Base-by-base conservation (phyloP, 495 filamentous ascomycete genomes). In the Neurospora sublineolata region DNA sequence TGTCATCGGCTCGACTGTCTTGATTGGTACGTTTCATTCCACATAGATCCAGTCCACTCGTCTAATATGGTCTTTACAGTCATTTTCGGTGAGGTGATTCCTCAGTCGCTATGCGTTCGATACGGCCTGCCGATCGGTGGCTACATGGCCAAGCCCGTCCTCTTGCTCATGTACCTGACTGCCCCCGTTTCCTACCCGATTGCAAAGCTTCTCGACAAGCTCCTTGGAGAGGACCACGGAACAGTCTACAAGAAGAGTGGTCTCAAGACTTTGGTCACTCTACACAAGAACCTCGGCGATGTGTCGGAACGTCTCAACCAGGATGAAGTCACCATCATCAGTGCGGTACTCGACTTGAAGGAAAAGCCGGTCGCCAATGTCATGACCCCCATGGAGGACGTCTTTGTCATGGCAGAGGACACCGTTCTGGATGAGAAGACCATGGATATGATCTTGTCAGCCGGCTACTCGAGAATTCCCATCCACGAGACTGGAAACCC, bases 301-400 rank as follows among this genome's bases (percentile, higher is more conserved):
- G 91, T 90, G 33, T 92, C 91, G 23, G 92, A 98, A 77, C 90
- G 97, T 71, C 86, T 99, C 37, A 97, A 97, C 77, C 90, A 97
- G 73, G 95, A 99, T 77, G 95, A 99, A 82, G 95, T 98, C 74
- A 98, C 94, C 64, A 99, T 99, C 78, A 99, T 99, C 77, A 96
- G 91, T 73, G 94, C 94, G 33, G 96, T 98, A 20, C 84, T 99
- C 68, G 95, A 99, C 79, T 83, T 99, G 70, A 99, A 98, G 79
- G 94, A 95, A 75, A 99, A 99, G 80, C 85, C 95, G 0, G 93
- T 99, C 40, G 94, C 92, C 30, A 89, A 85, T 74, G 97, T 99
- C 76, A 98, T 98, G 96, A 99, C 95, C 1, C 95, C 96, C 0
- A 98, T 99, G 91, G 89, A 93, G 10, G 94, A 98, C 80, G 94